phyloP scores from a whole-genome alignment of 2,329 filamentous ascomycete species.

The Podosphaera fusca region DNA sequence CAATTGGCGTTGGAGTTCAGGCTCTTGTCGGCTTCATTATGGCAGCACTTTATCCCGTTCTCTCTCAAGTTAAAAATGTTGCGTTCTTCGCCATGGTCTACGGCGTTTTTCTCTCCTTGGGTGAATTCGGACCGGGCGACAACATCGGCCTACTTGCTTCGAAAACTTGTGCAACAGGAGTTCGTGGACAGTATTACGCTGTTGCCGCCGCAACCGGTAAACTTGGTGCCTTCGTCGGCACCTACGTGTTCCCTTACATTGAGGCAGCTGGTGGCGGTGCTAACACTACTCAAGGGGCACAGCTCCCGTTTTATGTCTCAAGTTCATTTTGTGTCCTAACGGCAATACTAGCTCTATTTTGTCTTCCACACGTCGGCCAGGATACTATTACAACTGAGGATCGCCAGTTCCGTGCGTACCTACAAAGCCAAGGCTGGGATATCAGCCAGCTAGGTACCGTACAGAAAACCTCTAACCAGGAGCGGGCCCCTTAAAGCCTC shows the following conservation, averaged over 20 bases:
- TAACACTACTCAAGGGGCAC: slow-evolving; percentile 34
- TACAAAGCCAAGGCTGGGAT: slow-evolving; percentile 57
- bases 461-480: neutral
- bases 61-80: slow-evolving; percentile 44
- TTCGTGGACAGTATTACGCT: slow-evolving; percentile 59
- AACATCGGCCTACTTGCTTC: slow-evolving; percentile 75
- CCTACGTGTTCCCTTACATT: slow-evolving; percentile 59
- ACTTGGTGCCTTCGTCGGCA: slow-evolving; percentile 66
- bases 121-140: slow-evolving; percentile 69
- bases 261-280: slow-evolving; percentile 31
- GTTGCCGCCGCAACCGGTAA: slow-evolving; percentile 53
- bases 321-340: slow-evolving; percentile 55
- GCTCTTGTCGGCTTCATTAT: slow-evolving; percentile 71
- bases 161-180: slow-evolving; percentile 70
- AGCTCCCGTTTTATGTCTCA: slow-evolving; percentile 81
- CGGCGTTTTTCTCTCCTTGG: slow-evolving; percentile 53
- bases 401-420: slow-evolving; percentile 46
- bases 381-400: slow-evolving; percentile 71
- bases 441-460: slow-evolving; percentile 29
- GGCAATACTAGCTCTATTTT: slow-evolving; percentile 40
- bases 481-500: neutral
- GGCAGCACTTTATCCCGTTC: slow-evolving; percentile 50
- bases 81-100: slow-evolving; percentile 61
- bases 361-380: slow-evolving; percentile 56
- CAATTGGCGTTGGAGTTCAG: slow-evolving; percentile 47